A percentile compares a stretch with the other conserved stretches of the same genome.
phyloP scores from a whole-genome alignment of 116 monocot species.

The Posidonia oceanica region DNA sequence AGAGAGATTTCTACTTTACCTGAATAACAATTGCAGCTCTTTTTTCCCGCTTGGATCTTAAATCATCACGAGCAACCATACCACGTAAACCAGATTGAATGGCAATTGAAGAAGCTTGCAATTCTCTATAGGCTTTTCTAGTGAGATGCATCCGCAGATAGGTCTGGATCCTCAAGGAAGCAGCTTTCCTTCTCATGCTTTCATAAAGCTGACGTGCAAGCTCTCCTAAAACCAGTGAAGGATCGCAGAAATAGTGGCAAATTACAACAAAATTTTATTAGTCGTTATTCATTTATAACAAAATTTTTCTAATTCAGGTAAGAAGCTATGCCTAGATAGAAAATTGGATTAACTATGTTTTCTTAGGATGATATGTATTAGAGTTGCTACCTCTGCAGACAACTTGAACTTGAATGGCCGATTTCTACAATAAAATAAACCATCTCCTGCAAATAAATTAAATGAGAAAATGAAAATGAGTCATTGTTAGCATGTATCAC shows the following conservation, averaged over 20 bases:
- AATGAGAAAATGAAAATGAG: no score
- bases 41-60: no score
- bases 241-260: neutral
- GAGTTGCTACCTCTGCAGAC: constrained; percentile 51
- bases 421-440: constrained; percentile 34
- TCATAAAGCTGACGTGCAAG: no score
- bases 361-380: neutral
- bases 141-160: constrained; percentile 44
- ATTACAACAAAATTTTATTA: no score
- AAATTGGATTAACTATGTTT: neutral
- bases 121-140: constrained; percentile 34
- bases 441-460: constrained; percentile 4
- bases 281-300: no score
- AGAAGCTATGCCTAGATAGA: neutral
- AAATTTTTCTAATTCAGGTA: neutral
- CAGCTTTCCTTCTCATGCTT: constrained; percentile 38
- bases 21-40: no score
- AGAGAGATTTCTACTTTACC: no score
- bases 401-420: constrained; percentile 49
- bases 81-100: constrained; percentile 69
- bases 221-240: constrained; percentile 32
- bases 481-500: no score
- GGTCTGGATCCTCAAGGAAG: constrained; percentile 61
- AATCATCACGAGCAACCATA: constrained; percentile 55
- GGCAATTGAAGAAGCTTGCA: constrained; percentile 26